Evolutionary conservation across 495 filamentous ascomycete genomes (phyloP).

Genomic region (Tuber melanosporum): DNA sequence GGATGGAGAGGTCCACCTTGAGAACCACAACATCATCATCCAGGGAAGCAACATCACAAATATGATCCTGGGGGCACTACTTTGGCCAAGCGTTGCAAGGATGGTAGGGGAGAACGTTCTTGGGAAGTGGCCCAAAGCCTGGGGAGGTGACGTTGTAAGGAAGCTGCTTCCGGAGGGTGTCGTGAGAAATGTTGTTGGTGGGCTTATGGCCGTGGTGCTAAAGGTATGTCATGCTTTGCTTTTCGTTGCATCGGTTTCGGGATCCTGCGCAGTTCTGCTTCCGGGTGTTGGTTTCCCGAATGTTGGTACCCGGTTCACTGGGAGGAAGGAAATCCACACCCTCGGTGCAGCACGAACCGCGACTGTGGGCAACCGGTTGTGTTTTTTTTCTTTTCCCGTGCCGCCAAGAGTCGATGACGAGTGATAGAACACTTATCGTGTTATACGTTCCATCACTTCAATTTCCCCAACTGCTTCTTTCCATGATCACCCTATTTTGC

Average conservation of each 20-base stretch:
- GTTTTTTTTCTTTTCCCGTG: neutral
- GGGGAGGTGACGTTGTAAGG: conserved; percentile 39
- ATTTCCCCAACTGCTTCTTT: neutral
- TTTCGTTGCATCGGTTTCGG: neutral
- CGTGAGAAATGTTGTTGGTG: conserved; percentile 41
- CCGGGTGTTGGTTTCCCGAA: conserved; percentile 11
- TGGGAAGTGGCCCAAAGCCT: conserved; percentile 37
- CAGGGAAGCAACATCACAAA: conserved; percentile 42
- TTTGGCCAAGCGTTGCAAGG: conserved; percentile 40
- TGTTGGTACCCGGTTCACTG: conserved; percentile 7
- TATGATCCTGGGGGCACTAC: conserved; percentile 38
- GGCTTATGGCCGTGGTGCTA: conserved; percentile 40
- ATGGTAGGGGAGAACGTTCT: conserved; percentile 38
- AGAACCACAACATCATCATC: conserved; percentile 42
- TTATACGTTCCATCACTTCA: neutral
- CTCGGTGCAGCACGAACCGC: conserved; percentile 4
- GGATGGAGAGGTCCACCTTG: conserved; percentile 40
- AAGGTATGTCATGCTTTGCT: conserved; percentile 35
- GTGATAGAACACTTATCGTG: neutral
- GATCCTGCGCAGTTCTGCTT: neutral
- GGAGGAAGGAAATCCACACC: neutral
- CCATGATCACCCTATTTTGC: conserved; percentile 4
- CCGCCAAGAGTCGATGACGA: conserved; percentile 3
- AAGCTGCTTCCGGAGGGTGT: conserved; percentile 38
- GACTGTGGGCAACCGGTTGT: conserved; percentile 11